phyloP scores from a whole-genome alignment of 148 eudicot species.

The Rhododendron vialii region DNA sequence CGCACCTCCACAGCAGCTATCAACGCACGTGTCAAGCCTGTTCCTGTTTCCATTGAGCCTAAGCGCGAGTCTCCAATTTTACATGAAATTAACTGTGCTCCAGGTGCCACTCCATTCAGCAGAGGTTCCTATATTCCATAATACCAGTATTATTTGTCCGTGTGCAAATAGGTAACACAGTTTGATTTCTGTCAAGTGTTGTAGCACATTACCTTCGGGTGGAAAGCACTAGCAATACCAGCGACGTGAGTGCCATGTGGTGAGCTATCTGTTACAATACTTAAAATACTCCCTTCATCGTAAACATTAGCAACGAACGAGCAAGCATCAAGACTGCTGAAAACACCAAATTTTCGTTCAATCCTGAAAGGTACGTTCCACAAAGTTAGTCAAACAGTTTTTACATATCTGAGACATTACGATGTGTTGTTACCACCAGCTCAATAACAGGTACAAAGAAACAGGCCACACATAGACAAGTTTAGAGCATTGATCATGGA shows the following conservation, averaged over 20 bases:
- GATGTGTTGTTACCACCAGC: neutral
- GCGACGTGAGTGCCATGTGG: conserved; percentile 99
- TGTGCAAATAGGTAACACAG: neutral
- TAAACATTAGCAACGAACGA: conserved; percentile 79
- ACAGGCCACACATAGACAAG: neutral
- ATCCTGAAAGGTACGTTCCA: conserved; percentile 41
- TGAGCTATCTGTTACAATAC: conserved; percentile 93
- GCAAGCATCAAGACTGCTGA: conserved; percentile 95
- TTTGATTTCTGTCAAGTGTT: neutral
- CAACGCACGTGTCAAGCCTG: conserved; percentile 88
- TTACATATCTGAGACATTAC: neutral
- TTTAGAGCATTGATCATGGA: neutral
- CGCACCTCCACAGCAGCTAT: conserved; percentile 95
- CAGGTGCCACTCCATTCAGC: conserved; percentile 98
- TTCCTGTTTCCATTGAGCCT: conserved; percentile 98
- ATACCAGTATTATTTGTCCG: neutral
- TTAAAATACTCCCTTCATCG: conserved; percentile 83
- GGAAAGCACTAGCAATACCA: conserved; percentile 93
- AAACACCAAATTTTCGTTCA: conserved; percentile 81
- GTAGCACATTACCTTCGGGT: conserved; percentile 60
- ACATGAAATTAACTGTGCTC: conserved; percentile 94
- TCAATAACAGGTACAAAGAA: neutral
- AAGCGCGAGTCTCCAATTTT: conserved; percentile 94
- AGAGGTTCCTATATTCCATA: conserved; percentile 61
- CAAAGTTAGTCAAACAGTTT: neutral